phyloP scores from a whole-genome alignment of 2,329 filamentous ascomycete species.

The Phaeoacremonium minimum region DNA sequence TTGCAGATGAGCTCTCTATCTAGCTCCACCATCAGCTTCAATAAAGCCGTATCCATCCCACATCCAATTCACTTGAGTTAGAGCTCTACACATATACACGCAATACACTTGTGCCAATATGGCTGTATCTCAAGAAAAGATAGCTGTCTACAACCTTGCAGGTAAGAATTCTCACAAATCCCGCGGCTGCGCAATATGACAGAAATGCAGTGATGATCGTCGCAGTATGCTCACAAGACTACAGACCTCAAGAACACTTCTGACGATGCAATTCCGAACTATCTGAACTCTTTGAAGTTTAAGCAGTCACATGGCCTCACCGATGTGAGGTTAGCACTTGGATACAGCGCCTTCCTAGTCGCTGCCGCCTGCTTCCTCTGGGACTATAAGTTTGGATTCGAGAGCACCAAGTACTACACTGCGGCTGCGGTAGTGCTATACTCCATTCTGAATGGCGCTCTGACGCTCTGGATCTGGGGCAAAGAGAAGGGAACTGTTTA shows the following conservation, averaged over 20 bases:
- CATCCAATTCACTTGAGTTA: too few relatives aligned
- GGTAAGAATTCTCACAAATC: slow-evolving; percentile 35
- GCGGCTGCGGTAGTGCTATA: slow-evolving; percentile 76
- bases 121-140: slow-evolving; percentile 46
- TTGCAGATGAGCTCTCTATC: too few relatives aligned
- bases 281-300: slow-evolving; percentile 85
- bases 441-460: slow-evolving; percentile 68
- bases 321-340: slow-evolving; percentile 78
- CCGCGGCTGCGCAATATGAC: neutral
- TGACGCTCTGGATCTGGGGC: slow-evolving; percentile 81
- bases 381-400: slow-evolving; percentile 90
- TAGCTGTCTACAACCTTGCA: slow-evolving; percentile 63
- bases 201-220: too few relatives aligned
- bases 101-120: too few relatives aligned
- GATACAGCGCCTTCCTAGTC: slow-evolving; percentile 76
- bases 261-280: slow-evolving; percentile 91
- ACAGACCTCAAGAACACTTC: slow-evolving; percentile 95
- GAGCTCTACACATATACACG: too few relatives aligned
- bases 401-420: slow-evolving; percentile 77
- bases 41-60: too few relatives aligned
- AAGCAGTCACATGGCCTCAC: slow-evolving; percentile 74
- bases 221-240: slow-evolving; percentile 1
- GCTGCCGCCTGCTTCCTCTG: slow-evolving; percentile 82
- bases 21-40: too few relatives aligned
- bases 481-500: slow-evolving; percentile 84